A percentile compares a stretch with the other conserved stretches of the same genome.
phyloP scores from a whole-genome alignment of 2,329 filamentous ascomycete species.

The Sordariomycetes sp. region DNA sequence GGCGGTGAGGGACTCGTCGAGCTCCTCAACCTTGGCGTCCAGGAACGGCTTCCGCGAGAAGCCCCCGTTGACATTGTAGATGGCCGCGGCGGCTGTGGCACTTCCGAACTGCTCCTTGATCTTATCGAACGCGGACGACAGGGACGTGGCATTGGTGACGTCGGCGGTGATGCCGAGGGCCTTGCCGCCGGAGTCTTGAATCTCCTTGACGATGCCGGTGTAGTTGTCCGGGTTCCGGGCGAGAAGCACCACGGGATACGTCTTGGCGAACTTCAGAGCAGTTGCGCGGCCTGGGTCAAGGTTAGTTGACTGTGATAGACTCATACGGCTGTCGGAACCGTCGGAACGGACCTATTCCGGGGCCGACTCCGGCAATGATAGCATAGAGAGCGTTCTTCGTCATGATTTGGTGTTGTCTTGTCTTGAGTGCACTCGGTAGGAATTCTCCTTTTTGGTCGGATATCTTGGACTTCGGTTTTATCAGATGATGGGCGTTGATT shows the following conservation, averaged over 20 bases:
- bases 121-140: slow-evolving; percentile 49
- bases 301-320: neutral
- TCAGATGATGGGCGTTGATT: too few relatives aligned
- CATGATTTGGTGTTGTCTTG: slow-evolving; percentile 3
- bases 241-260: slow-evolving; percentile 67
- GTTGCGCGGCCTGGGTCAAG: slow-evolving; percentile 27
- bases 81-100: slow-evolving; percentile 48
- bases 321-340: neutral
- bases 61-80: slow-evolving; percentile 56
- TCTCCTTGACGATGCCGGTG: slow-evolving; percentile 55
- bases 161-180: slow-evolving; percentile 58
- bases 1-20: slow-evolving; percentile 31
- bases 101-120: slow-evolving; percentile 49
- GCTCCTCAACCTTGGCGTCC: slow-evolving; percentile 39
- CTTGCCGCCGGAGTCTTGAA: slow-evolving; percentile 54
- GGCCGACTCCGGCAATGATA: slow-evolving; percentile 61
- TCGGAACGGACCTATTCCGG: slow-evolving; percentile 42
- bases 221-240: slow-evolving; percentile 58
- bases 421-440: too few relatives aligned
- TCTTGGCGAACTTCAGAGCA: slow-evolving; percentile 47
- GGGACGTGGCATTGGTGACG: slow-evolving; percentile 25
- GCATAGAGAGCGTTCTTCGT: slow-evolving; percentile 42
- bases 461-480: too few relatives aligned
- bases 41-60: slow-evolving; percentile 46
- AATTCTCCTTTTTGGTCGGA: too few relatives aligned